Conservation (phyloP, 2,329 filamentous ascomycete species). For the Talaromyces funiculosus region DNA sequence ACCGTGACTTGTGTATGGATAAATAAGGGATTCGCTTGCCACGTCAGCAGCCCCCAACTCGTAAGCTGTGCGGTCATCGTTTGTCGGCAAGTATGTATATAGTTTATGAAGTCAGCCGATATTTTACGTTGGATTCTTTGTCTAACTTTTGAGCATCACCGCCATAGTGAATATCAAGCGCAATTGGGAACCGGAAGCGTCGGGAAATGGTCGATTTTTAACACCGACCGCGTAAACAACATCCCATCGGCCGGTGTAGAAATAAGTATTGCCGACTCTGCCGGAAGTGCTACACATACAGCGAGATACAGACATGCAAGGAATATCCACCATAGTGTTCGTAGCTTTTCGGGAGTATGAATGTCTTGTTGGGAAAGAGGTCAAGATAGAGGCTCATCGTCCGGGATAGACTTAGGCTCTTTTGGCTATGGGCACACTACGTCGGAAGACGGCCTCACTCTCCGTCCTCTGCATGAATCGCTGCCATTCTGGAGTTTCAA, state of each 20-base stretch:
- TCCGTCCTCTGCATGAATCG: constrained; percentile 24
- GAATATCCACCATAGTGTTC: neutral
- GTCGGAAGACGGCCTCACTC: constrained; percentile 21
- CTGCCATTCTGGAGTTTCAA: constrained; percentile 21
- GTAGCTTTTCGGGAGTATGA: neutral
- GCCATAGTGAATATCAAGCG: no score
- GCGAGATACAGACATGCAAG: neutral
- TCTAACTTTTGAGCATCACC: neutral
- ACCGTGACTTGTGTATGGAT: neutral
- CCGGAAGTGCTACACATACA: neutral
- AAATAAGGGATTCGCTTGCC: neutral
- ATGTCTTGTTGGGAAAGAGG: neutral
- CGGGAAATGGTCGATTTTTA: neutral
- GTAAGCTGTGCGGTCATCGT: neutral
- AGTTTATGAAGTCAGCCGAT: neutral
- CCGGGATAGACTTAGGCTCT: constrained; percentile 16
- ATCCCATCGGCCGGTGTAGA: neutral
- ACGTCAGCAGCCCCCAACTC: neutral
- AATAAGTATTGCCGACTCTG: neutral
- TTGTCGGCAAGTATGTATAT: neutral
- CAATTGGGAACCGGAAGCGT: neutral
- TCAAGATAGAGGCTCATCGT: neutral
- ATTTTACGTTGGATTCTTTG: neutral
- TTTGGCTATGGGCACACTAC: constrained; percentile 24
- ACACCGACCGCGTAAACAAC: neutral